Evolutionary conservation across 1,284 basidiomycete genomes (phyloP), one percentile per base, ranked within the genome.

Genomic region (Porodaedalea pini): DNA sequence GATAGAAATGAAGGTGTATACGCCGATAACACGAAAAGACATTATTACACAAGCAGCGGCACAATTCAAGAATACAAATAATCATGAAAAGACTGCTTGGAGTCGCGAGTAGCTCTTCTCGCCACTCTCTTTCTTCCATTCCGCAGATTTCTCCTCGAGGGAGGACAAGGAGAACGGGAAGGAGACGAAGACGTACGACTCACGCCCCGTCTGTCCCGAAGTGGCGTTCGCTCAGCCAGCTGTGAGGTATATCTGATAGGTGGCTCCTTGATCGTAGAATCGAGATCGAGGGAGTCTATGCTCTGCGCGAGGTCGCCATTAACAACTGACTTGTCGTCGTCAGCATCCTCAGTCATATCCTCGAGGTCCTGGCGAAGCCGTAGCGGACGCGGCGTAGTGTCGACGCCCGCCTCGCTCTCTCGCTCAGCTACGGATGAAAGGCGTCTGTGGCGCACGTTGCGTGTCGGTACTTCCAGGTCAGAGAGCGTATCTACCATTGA

Each of bases 401-500:
- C 48, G 21, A 31, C 17, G 17, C 37, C 55, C 15, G 8, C 13
- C 17, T 56, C 55, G 36, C 31, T 43, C 29, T 56, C 47, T 21
- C 55, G 25, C 34, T 60, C 58, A 6, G 58, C 51, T 4, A 60
- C 58, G 32, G 58, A 56, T 15, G 58, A 60, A 44, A 60, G 58
- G 36, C 54, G 54, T 13, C 54, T 49, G 34, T 56, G 58, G 17
- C 41, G 49, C 4, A 31, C 27, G 36, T 37, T 39, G 4, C 39
- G 48, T n/a, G 15, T 11, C 36, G 49, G 45, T 4, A 44, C 15
- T 25, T 61, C 59, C 1, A 48, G 37, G 29, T 61, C 65, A 4
- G 65, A 64, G n/a, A 74, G 74, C 55, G 72, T 70, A 59, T 83
- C 82, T 2, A 75, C 77, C 37, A 65, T 67, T n/a, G 66, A 59